phyloP scores from a whole-genome alignment of 2,329 filamentous ascomycete genomes.

The Pseudogymnoascus verrucosus region DNA sequence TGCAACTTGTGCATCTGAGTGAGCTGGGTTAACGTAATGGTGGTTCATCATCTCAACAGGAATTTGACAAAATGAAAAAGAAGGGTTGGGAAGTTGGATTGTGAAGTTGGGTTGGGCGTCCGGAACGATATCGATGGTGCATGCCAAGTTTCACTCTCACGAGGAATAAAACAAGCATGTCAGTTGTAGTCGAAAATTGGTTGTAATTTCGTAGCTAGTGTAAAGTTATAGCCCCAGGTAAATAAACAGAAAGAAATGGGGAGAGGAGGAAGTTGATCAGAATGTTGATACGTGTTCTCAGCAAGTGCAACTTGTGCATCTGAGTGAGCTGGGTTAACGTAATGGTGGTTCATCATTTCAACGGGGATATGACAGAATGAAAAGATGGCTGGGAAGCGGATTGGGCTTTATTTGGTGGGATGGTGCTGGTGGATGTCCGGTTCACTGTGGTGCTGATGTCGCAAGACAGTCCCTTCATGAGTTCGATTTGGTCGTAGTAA shows the following conservation, averaged over 20 bases:
- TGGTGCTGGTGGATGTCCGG: neutral
- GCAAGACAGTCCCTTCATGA: neutral
- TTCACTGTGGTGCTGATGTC: neutral
- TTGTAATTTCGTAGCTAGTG: neutral
- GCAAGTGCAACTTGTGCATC: slow-evolving; percentile 9
- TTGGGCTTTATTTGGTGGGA: neutral
- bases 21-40: slow-evolving; percentile 10
- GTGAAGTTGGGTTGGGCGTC: neutral
- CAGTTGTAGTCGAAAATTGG: neutral
- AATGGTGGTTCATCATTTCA: slow-evolving; percentile 10
- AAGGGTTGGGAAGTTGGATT: neutral
- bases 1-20: slow-evolving; percentile 9
- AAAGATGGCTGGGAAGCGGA: neutral
- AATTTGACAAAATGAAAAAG: neutral
- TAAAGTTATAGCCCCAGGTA: neutral
- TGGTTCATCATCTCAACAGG: slow-evolving; percentile 8
- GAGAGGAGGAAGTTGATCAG: slow-evolving; percentile 1
- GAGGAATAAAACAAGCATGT: neutral
- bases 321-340: slow-evolving; percentile 11
- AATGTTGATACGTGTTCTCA: slow-evolving; percentile 9
- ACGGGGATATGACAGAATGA: slow-evolving; percentile 2
- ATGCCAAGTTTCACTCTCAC: neutral
- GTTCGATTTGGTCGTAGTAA: neutral
- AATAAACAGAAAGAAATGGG: neutral
- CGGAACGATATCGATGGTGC: neutral